Evolutionary conservation across 352 stramenopile genomes (phyloP).

Genomic region (Phytophthora cajani): DNA sequence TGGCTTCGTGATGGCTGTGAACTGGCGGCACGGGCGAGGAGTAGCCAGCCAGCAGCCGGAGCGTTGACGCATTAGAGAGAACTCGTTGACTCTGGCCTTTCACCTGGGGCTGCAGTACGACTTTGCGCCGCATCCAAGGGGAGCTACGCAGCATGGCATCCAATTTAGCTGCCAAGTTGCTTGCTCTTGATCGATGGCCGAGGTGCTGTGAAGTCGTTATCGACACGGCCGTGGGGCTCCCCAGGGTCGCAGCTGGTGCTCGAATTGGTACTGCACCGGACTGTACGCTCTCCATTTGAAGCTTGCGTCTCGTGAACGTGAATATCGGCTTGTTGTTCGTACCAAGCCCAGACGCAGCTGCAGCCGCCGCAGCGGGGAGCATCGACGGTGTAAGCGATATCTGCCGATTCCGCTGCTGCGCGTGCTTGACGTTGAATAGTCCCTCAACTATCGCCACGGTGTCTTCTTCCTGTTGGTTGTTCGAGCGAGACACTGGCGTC

Average conservation of each 20-base stretch:
- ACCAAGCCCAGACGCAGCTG: slow-evolving; percentile 22
- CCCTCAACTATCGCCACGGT: slow-evolving; percentile 20
- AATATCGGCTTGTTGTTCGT: slow-evolving; percentile 35
- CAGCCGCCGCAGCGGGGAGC: slow-evolving; percentile 27
- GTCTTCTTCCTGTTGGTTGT: slow-evolving; percentile 27
- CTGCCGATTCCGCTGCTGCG: slow-evolving; percentile 35
- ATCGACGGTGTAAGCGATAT: slow-evolving; percentile 33
- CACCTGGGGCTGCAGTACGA: slow-evolving; percentile 57
- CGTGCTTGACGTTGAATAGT: slow-evolving; percentile 34
- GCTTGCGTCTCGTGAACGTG: slow-evolving; percentile 35
- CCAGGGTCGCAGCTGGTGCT: slow-evolving; percentile 2
- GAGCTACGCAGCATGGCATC: slow-evolving; percentile 65
- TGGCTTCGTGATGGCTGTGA: slow-evolving; percentile 16
- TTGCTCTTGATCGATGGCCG: slow-evolving; percentile 31
- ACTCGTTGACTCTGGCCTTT: slow-evolving; percentile 20
- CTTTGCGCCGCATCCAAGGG: slow-evolving; percentile 63
- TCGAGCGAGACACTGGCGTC: background rate
- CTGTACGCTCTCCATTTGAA: slow-evolving; percentile 24
- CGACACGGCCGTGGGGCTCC: background rate
- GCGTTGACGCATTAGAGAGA: slow-evolving; percentile 18
- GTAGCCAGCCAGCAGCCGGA: slow-evolving; percentile 11
- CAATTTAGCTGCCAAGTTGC: slow-evolving; percentile 63
- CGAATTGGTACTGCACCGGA: background rate
- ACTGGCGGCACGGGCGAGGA: slow-evolving; percentile 4
- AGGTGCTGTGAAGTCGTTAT: slow-evolving; percentile 27